Evolutionary conservation across 2,329 filamentous ascomycete genomes (phyloP).

Genomic region (Polytolypa hystricis): DNA sequence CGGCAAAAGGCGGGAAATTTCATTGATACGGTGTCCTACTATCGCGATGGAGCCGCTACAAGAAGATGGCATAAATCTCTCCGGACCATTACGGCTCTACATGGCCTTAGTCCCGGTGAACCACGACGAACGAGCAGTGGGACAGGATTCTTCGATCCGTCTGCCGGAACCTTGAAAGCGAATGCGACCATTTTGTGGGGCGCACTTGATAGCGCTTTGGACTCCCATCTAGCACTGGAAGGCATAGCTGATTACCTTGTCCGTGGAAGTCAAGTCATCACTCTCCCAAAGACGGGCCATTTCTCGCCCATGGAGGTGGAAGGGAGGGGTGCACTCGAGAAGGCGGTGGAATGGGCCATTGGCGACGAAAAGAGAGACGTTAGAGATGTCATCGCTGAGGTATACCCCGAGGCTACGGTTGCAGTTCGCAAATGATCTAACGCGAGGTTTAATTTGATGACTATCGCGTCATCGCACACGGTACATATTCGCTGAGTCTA

Average conservation of each 20-base stretch:
- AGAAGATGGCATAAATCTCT: slow-evolving; percentile 42
- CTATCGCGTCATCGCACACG: no score
- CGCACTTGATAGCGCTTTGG: slow-evolving; percentile 41
- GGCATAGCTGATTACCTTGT: slow-evolving; percentile 43
- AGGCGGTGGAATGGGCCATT: slow-evolving; percentile 29
- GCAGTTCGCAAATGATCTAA: slow-evolving; percentile 23
- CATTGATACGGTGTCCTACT: slow-evolving; percentile 42
- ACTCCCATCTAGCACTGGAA: slow-evolving; percentile 38
- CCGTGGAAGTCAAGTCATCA: slow-evolving; percentile 39
- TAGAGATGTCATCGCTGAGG: slow-evolving; percentile 17
- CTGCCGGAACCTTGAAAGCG: slow-evolving; percentile 39
- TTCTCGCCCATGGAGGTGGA: slow-evolving; percentile 42
- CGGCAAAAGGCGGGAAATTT: slow-evolving; percentile 36
- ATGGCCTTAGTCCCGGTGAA: slow-evolving; percentile 27
- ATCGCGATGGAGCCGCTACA: slow-evolving; percentile 39
- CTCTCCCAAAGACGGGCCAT: slow-evolving; percentile 41
- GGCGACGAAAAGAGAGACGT: slow-evolving; percentile 28
- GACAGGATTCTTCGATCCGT: slow-evolving; percentile 34
- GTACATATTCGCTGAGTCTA: no score
- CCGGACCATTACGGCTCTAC: slow-evolving; percentile 38
- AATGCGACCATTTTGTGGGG: slow-evolving; percentile 46
- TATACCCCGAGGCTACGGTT: slow-evolving; percentile 24
- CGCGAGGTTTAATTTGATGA: no score
- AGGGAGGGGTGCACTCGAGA: slow-evolving; percentile 32
- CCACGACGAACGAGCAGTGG: slow-evolving; percentile 26